A percentile compares a stretch with the other conserved stretches of the same genome.
Conservation (phyloP, 2,329 filamentous ascomycete species). For the Penicillium brevicompactum region DNA sequence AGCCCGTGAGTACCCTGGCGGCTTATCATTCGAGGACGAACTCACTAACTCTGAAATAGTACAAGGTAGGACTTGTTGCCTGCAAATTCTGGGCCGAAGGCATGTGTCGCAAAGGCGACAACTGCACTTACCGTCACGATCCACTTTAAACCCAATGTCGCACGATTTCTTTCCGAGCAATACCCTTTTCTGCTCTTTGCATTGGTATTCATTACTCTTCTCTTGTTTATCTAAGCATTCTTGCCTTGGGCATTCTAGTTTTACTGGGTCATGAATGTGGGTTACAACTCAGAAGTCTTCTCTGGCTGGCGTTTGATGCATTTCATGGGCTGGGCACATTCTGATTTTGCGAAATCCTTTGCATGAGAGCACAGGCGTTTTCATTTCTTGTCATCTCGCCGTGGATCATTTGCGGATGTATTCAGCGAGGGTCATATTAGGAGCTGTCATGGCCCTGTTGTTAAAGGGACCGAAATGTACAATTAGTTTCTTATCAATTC, state of each 20-base stretch:
- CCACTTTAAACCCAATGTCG: conserved; percentile 1
- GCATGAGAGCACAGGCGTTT: conserved; percentile 5
- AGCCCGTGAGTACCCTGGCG: conserved; percentile 35
- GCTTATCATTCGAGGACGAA: not conserved
- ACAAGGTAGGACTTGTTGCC: conserved; percentile 47
- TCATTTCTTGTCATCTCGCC: not conserved
- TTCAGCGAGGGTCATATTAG: conserved; percentile 3
- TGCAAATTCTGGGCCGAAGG: conserved; percentile 59
- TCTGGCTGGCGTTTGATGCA: conserved; percentile 11
- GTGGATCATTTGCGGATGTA: conserved; percentile 1
- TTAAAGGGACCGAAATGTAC: conserved; percentile 6
- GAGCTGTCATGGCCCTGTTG: not conserved
- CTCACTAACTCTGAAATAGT: conserved; percentile 24
- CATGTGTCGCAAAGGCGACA: conserved; percentile 55
- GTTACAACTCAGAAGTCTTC: conserved; percentile 3
- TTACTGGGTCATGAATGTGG: conserved; percentile 9
- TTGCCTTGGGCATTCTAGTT: conserved; percentile 3
- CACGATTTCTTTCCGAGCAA: conserved; percentile 4
- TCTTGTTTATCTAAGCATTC: conserved; percentile 6
- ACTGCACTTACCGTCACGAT: conserved; percentile 55
- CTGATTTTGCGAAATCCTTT: conserved; percentile 1
- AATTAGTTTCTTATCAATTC: conserved; percentile 1
- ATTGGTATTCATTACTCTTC: not conserved
- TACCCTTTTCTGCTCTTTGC: not conserved
- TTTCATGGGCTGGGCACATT: conserved; percentile 8